A percentile compares a stretch with the other conserved stretches of the same genome.
phyloP scores from a whole-genome alignment of 805 yeast species.

The Scheffersomyces amazonensis region DNA sequence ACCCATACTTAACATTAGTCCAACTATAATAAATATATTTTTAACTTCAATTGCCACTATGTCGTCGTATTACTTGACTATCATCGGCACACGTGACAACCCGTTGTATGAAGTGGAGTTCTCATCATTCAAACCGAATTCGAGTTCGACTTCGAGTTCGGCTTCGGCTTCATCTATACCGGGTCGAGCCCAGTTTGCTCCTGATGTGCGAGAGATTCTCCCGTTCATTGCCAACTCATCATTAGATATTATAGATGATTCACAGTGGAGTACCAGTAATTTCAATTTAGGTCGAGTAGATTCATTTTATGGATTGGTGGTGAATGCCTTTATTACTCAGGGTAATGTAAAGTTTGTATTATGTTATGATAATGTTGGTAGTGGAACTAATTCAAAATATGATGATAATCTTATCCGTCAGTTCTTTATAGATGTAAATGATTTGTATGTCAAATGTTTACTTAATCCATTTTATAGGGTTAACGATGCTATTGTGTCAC shows the following conservation, averaged over 20 bases:
- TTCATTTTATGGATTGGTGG: slow-evolving; percentile 74
- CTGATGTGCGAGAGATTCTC: slow-evolving; percentile 70
- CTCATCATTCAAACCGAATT: slow-evolving; percentile 53
- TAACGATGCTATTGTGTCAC: slow-evolving; percentile 70
- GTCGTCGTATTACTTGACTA: slow-evolving; percentile 85
- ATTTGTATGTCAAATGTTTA: slow-evolving; percentile 78
- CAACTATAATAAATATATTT: too few relatives aligned
- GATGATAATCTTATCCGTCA: slow-evolving; percentile 76
- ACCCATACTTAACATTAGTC: too few relatives aligned
- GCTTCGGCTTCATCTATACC: slow-evolving; percentile 14
- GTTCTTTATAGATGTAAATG: slow-evolving; percentile 83
- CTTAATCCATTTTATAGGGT: slow-evolving; percentile 83
- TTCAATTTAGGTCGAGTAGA: slow-evolving; percentile 78
- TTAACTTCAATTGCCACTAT: too few relatives aligned
- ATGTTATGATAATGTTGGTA: slow-evolving; percentile 30
- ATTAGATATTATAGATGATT: slow-evolving; percentile 85
- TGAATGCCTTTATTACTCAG: slow-evolving; percentile 86
- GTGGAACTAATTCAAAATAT: slow-evolving; percentile 13
- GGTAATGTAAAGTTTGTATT: slow-evolving; percentile 82
- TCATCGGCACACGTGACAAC: slow-evolving; percentile 81
- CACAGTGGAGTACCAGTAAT: slow-evolving; percentile 71
- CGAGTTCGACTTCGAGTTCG: slow-evolving; percentile 1
- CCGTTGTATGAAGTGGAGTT: slow-evolving; percentile 89
- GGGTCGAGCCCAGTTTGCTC: slow-evolving; percentile 62
- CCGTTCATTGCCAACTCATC: slow-evolving; percentile 90